A percentile compares a stretch with the other conserved stretches of the same genome.
phyloP scores from a whole-genome alignment of 495 filamentous ascomycete genomes.

The Beverwykella pulmonaria region DNA sequence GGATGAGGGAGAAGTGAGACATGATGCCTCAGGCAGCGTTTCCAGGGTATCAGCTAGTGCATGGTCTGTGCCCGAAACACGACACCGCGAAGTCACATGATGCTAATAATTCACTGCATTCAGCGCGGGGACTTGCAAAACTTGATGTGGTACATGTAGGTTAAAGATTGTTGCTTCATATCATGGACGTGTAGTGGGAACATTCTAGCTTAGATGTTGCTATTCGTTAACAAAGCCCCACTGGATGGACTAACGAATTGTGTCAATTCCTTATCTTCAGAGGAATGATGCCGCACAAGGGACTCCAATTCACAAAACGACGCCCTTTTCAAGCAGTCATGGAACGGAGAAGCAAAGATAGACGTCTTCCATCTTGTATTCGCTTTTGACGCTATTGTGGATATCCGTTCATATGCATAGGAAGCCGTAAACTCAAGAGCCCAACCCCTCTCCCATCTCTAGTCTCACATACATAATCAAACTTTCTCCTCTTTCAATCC shows the following conservation, averaged over 20 bases:
- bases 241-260: too few species aligned
- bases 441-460: not conserved
- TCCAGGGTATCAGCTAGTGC: not conserved
- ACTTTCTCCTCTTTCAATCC: constrained; percentile 91
- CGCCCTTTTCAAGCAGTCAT: not conserved
- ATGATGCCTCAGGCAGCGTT: constrained; percentile 29
- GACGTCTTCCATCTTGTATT: not conserved
- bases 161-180: not conserved
- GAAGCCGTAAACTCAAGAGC: constrained; percentile 18
- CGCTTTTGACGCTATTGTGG: constrained; percentile 22
- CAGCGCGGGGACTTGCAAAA: not conserved
- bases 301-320: too few species aligned
- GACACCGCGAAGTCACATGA: constrained; percentile 11
- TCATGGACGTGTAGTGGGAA: too few species aligned
- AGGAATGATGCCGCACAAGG: too few species aligned
- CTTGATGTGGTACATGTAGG: not conserved
- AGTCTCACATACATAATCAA: constrained; percentile 52
- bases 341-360: not conserved
- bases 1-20: constrained; percentile 9
- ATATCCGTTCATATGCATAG: constrained; percentile 37
- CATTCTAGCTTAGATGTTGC: too few species aligned
- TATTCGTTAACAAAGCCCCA: too few species aligned
- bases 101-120: not conserved
- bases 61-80: constrained; percentile 4
- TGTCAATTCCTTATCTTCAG: too few species aligned